Evolutionary conservation across 176 grass and related monocot species (phyloP).

Genomic region (Carex littledalei): DNA sequence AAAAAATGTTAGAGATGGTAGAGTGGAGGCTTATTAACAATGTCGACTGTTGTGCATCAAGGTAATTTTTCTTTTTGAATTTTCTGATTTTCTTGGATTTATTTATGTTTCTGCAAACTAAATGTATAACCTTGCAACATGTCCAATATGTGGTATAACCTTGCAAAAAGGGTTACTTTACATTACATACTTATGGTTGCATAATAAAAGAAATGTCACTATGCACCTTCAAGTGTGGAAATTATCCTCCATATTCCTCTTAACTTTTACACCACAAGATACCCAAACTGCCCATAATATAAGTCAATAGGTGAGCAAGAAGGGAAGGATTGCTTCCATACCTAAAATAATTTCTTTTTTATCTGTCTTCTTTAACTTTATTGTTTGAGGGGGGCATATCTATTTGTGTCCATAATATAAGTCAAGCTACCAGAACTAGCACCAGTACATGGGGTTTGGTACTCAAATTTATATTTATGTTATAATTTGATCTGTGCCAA

Average conservation of each 20-base stretch:
- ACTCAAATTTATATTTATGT: neutral
- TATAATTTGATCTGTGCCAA: constrained; percentile 8
- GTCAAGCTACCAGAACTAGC: neutral
- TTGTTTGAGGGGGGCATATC: neutral
- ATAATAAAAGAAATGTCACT: neutral
- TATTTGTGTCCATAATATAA: neutral
- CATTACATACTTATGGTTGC: neutral
- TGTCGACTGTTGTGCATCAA: constrained; percentile 31
- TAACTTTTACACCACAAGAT: neutral
- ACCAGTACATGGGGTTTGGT: neutral
- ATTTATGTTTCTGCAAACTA: neutral
- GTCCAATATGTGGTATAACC: neutral
- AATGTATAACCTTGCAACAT: neutral
- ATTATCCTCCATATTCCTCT: neutral
- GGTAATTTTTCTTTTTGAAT: constrained; percentile 21
- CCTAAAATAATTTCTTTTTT: neutral
- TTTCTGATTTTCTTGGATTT: neutral
- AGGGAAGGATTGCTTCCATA: neutral
- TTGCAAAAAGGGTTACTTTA: neutral
- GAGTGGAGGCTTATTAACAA: constrained; percentile 29
- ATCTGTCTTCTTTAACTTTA: neutral
- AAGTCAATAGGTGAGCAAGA: neutral
- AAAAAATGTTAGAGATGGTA: constrained; percentile 15
- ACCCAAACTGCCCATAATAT: neutral
- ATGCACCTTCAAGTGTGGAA: neutral